Evolutionary conservation across 257 asterid species (phyloP).

Genomic region (Paraleonurus japonicus): DNA sequence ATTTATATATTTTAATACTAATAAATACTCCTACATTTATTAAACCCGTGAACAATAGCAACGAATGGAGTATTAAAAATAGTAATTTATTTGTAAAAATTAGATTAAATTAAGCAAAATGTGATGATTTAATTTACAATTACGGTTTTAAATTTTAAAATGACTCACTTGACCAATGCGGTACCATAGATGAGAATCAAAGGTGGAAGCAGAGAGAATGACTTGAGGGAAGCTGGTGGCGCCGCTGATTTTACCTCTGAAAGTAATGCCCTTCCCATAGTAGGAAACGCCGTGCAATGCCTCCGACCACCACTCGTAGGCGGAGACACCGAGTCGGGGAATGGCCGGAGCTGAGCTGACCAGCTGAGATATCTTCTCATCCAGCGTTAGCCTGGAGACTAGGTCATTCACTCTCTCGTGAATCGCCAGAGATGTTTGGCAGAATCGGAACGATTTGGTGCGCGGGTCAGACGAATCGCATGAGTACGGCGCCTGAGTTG

Average conservation of each 20-base stretch:
- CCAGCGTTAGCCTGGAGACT: slow-evolving; percentile 70
- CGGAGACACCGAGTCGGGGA: slow-evolving; percentile 76
- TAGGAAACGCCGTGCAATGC: slow-evolving; percentile 87
- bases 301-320: slow-evolving; percentile 95
- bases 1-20: too few species aligned
- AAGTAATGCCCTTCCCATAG: slow-evolving; percentile 59
- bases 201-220: slow-evolving; percentile 81
- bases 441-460: slow-evolving; percentile 50
- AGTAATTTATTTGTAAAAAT: too few species aligned
- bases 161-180: slow-evolving; percentile 71
- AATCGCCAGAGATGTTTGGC: slow-evolving; percentile 56
- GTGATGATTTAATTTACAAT: too few species aligned
- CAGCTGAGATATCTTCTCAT: slow-evolving; percentile 80
- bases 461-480: slow-evolving; percentile 48
- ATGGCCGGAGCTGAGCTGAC: slow-evolving; percentile 68
- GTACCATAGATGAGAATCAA: slow-evolving; percentile 76
- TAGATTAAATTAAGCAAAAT: too few species aligned
- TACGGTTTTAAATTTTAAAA: neutral
- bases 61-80: too few species aligned
- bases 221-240: slow-evolving; percentile 95
- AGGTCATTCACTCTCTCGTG: slow-evolving; percentile 55
- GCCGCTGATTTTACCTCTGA: slow-evolving; percentile 45
- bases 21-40: too few species aligned
- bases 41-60: too few species aligned
- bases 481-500: slow-evolving; percentile 62